Conservation (phyloP, 345 rosid species). For the Reutealis trisperma region DNA sequence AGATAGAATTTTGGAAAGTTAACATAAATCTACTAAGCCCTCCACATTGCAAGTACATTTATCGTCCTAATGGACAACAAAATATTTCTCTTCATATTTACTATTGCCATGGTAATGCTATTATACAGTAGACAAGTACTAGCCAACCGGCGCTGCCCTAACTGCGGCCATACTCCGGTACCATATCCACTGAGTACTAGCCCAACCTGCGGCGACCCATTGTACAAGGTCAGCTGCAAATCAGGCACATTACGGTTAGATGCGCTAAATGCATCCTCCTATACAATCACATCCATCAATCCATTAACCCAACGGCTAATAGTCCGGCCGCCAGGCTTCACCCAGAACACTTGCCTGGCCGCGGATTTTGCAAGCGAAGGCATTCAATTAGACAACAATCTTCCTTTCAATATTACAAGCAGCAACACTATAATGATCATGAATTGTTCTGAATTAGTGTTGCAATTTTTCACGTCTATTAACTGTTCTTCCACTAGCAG, state of each 20-base stretch:
- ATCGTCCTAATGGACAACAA: neutral
- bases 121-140: neutral
- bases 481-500: conserved; percentile 47
- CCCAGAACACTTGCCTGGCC: conserved; percentile 38
- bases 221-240: conserved; percentile 41
- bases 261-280: conserved; percentile 39
- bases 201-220: conserved; percentile 9
- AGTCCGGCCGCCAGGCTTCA: conserved; percentile 38
- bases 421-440: conserved; percentile 52
- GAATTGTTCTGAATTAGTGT: conserved; percentile 43
- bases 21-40: neutral
- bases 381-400: conserved; percentile 36
- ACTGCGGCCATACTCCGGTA: conserved; percentile 11
- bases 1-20: too few species aligned
- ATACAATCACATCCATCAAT: conserved; percentile 50
- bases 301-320: conserved; percentile 40
- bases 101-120: neutral
- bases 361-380: conserved; percentile 42
- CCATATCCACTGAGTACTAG: conserved; percentile 20
- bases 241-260: conserved; percentile 39
- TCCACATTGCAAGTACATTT: neutral
- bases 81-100: neutral
- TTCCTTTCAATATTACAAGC: conserved; percentile 53
- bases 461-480: conserved; percentile 14
- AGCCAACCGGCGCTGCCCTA: neutral